Percentiles rank a stretch among this genome's conserved stretches.
Evolutionary conservation across 2,329 filamentous ascomycete genomes (phyloP).

Genomic region (Daldinia sp.): DNA sequence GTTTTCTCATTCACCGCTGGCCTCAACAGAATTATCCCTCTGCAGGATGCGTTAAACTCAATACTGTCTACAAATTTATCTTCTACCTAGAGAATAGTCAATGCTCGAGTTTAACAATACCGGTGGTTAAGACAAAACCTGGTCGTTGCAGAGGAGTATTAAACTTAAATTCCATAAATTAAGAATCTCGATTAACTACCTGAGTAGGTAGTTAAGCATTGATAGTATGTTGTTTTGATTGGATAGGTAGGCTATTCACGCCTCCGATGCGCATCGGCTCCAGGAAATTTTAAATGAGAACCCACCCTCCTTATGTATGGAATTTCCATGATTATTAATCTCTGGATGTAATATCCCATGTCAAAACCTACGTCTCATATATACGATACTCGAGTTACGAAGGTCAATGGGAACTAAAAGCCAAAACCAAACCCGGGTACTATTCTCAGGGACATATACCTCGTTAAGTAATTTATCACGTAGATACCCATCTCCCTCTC

Average conservation of each 20-base stretch:
- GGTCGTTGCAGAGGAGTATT: neutral
- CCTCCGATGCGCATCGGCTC: neutral
- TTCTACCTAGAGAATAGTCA: too few relatives aligned
- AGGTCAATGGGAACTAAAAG: neutral
- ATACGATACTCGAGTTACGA: neutral
- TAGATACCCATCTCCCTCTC: too few relatives aligned
- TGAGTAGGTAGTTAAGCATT: neutral
- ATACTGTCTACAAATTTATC: too few relatives aligned
- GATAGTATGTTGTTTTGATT: neutral
- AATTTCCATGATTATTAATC: neutral
- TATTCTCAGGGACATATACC: neutral
- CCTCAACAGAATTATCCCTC: too few relatives aligned
- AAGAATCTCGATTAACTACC: neutral
- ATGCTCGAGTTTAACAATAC: too few relatives aligned
- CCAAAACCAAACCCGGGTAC: neutral
- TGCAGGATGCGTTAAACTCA: too few relatives aligned
- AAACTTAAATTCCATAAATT: neutral
- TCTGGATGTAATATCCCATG: neutral
- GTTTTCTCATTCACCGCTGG: too few relatives aligned
- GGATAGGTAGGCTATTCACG: neutral
- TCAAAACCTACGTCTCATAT: neutral
- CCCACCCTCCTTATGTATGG: neutral
- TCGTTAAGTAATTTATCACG: neutral
- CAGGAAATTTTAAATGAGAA: neutral
- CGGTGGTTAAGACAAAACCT: neutral